Percentiles rank a stretch among this genome's conserved stretches.
Evolutionary conservation across 768 basidiomycete species (phyloP).

Genomic region (Mycena crocata): DNA sequence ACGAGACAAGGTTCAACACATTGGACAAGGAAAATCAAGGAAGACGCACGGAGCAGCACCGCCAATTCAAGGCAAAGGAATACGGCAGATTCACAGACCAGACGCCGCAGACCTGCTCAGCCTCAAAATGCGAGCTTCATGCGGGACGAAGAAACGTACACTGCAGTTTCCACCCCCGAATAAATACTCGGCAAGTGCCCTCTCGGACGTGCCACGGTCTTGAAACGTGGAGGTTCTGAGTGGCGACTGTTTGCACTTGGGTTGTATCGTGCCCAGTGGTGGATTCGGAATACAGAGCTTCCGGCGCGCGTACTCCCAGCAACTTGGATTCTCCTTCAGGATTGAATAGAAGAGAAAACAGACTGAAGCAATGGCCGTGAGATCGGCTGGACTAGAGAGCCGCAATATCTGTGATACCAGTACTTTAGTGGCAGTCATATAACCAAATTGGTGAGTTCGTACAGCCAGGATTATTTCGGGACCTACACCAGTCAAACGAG

Average conservation of each 20-base stretch:
- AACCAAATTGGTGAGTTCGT: too few relatives aligned
- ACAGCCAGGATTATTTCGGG: too few relatives aligned
- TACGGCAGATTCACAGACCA: too few relatives aligned
- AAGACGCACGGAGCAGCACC: too few relatives aligned
- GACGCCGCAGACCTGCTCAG: too few relatives aligned
- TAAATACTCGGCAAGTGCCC: background rate
- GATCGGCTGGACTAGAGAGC: background rate
- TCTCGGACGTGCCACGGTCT: background rate
- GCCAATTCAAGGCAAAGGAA: too few relatives aligned
- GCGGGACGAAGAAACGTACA: background rate
- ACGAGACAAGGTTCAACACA: too few relatives aligned
- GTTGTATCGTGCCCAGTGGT: background rate
- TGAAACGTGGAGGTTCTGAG: background rate
- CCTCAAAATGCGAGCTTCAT: too few relatives aligned
- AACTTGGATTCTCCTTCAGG: background rate
- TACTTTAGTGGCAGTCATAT: background rate
- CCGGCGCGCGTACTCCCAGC: background rate
- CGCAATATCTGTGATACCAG: background rate
- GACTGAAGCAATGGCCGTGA: background rate
- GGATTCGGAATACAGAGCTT: background rate
- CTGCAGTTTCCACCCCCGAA: background rate
- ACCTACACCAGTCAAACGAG: too few relatives aligned
- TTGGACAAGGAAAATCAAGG: too few relatives aligned
- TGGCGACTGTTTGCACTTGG: too few relatives aligned
- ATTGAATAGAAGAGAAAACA: background rate